These are phyloP conservation scores for Linum tenue DNA, from an alignment of 345 rosid genomes.

Conservation along the genomic window DNA sequence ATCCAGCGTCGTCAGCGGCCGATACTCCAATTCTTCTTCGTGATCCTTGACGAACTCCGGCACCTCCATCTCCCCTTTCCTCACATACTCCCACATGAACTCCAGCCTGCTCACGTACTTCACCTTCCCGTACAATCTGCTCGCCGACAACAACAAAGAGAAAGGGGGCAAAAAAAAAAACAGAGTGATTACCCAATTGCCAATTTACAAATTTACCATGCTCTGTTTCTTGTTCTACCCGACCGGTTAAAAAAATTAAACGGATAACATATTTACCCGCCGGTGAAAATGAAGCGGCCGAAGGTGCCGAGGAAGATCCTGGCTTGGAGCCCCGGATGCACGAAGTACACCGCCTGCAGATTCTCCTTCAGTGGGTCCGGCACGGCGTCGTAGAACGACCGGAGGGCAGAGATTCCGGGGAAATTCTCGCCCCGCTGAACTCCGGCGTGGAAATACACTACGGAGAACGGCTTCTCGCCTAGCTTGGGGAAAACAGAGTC, in stretches of 20 bases:
- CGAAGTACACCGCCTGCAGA: constrained; percentile 39
- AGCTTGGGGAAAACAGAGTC: constrained; percentile 32
- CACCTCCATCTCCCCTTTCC: constrained; percentile 51
- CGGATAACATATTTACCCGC: constrained; percentile 28
- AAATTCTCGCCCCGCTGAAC: constrained; percentile 40
- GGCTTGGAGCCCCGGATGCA: constrained; percentile 48
- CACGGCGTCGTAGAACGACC: constrained; percentile 38
- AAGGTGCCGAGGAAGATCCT: constrained; percentile 59
- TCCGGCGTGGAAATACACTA: constrained; percentile 46
- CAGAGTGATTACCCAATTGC: background rate
- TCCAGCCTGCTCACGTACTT: constrained; percentile 44
- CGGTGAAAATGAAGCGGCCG: constrained; percentile 45
- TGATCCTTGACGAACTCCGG: constrained; percentile 54
- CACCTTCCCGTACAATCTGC: constrained; percentile 48
- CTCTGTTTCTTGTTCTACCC: background rate
- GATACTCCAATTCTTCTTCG: constrained; percentile 42
- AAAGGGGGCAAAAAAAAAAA: background rate
- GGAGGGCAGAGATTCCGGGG: constrained; percentile 43
- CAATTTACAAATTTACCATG: background rate
- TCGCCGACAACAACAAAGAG: too few relatives aligned
- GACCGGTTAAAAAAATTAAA: background rate
- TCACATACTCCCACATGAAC: constrained; percentile 53
- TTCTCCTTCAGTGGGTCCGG: constrained; percentile 30
- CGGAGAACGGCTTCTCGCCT: constrained; percentile 31
- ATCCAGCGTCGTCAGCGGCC: constrained; percentile 25